A percentile compares a stretch with the other conserved stretches of the same genome.
phyloP scores from a whole-genome alignment of 2,329 filamentous ascomycete genomes.

The Metarhizium album region DNA sequence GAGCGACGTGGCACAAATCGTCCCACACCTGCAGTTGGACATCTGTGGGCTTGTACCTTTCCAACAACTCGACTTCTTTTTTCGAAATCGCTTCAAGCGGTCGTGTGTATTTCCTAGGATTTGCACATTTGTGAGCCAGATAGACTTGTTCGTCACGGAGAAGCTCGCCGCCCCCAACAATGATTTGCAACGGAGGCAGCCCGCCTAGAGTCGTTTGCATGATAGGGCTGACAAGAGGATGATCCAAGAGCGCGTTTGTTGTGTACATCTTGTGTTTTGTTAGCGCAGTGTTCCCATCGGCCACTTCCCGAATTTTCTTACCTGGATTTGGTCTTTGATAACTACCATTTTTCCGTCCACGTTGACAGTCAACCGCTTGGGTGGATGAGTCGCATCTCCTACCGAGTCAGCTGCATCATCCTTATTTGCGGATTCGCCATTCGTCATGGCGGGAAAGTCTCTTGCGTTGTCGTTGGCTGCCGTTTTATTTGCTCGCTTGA shows the following conservation, averaged over 20 bases:
- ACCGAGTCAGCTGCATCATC: constrained; percentile 13
- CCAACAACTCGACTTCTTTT: constrained; percentile 46
- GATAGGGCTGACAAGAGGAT: constrained; percentile 82
- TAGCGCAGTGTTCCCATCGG: background rate
- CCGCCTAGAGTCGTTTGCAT: constrained; percentile 84
- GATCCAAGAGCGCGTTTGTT: constrained; percentile 72
- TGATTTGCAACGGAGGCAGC: constrained; percentile 74
- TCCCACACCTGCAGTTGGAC: constrained; percentile 97
- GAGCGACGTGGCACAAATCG: constrained; percentile 82
- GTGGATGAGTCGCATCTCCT: constrained; percentile 16
- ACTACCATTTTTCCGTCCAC: constrained; percentile 61
- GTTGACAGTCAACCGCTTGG: constrained; percentile 46
- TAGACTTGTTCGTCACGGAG: constrained; percentile 93
- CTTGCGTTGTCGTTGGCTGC: constrained; percentile 12
- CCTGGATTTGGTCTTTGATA: constrained; percentile 87
- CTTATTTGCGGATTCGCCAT: constrained; percentile 13
- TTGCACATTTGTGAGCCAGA: constrained; percentile 84
- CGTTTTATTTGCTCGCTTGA: constrained; percentile 23
- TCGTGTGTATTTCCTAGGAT: constrained; percentile 67
- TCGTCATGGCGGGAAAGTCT: constrained; percentile 17
- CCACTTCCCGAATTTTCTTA: constrained; percentile 23
- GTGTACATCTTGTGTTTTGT: constrained; percentile 49
- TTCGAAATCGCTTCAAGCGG: constrained; percentile 52
- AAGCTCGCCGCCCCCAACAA: constrained; percentile 80
- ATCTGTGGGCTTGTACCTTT: constrained; percentile 69